phyloP scores from a whole-genome alignment of 768 basidiomycete species.

The Cyathus striatus region DNA sequence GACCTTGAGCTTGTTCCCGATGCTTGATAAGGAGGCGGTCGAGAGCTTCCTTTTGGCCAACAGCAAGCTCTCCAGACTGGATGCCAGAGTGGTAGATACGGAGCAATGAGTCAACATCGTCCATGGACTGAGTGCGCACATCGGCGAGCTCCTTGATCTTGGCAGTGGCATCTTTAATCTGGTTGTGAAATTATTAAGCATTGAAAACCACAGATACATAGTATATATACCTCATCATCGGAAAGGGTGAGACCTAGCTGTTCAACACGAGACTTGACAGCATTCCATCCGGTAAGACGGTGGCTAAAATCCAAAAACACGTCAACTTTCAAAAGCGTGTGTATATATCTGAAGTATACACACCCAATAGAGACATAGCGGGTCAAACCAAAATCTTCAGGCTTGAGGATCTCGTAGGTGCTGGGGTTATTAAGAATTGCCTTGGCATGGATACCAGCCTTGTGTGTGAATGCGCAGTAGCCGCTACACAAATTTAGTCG shows the following conservation, averaged over 20 bases:
- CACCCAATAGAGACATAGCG: slow-evolving; percentile 97
- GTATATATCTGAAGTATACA: slow-evolving; percentile 10
- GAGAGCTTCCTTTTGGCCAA: slow-evolving; percentile 91
- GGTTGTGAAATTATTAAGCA: slow-evolving; percentile 2
- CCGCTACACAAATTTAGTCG: slow-evolving; percentile 50
- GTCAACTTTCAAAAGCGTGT: neutral
- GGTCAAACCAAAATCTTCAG: slow-evolving; percentile 96
- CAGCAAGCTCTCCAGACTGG: slow-evolving; percentile 83
- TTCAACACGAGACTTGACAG: slow-evolving; percentile 98
- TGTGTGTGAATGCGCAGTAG: slow-evolving; percentile 99
- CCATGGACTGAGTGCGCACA: slow-evolving; percentile 97
- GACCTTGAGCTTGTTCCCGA: slow-evolving; percentile 31
- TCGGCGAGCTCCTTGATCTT: slow-evolving; percentile 99
- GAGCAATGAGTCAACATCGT: slow-evolving; percentile 95
- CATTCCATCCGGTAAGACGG: slow-evolving; percentile 98
- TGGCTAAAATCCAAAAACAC: slow-evolving; percentile 43
- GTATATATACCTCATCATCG: slow-evolving; percentile 73
- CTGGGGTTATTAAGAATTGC: slow-evolving; percentile 99
- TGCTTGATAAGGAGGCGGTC: slow-evolving; percentile 84
- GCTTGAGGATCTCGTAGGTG: slow-evolving; percentile 99
- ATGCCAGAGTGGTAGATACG: slow-evolving; percentile 95
- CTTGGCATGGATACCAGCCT: slow-evolving; percentile 99
- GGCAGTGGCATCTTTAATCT: slow-evolving; percentile 97
- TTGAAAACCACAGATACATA: slow-evolving; percentile 2
- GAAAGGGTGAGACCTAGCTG: slow-evolving; percentile 87